Evolutionary conservation across 176 grass and related monocot genomes (phyloP).

Genomic region (Luzula sylvatica): DNA sequence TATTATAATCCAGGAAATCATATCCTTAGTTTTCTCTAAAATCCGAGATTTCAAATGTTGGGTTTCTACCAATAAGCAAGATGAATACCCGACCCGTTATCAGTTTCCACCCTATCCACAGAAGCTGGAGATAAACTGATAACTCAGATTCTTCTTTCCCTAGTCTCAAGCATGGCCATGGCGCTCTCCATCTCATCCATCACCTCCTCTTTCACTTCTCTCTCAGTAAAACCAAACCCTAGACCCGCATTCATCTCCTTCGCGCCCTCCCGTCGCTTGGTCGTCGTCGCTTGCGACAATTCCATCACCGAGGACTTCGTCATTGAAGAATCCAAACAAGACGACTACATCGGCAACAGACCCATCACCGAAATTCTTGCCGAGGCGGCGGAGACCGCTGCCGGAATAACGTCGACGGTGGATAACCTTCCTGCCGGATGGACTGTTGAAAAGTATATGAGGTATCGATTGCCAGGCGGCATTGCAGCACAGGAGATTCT

Average conservation of each 20-base stretch:
- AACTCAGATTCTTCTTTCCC: background rate
- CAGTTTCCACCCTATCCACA: background rate
- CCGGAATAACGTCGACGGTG: constrained; percentile 13
- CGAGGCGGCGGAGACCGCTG: constrained; percentile 29
- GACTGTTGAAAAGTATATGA: constrained; percentile 68
- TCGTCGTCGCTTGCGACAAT: constrained; percentile 4
- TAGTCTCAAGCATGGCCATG: constrained; percentile 44
- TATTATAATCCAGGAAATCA: background rate
- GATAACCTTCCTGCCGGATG: background rate
- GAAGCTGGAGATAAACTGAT: constrained; percentile 6
- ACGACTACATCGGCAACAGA: too few species aligned
- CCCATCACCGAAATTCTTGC: constrained; percentile 20
- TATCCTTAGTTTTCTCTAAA: too few species aligned
- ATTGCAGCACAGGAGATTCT: constrained; percentile 88
- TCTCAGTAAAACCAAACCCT: constrained; percentile 37
- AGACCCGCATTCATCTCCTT: background rate
- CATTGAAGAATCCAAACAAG: too few species aligned
- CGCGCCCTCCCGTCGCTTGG: constrained; percentile 16
- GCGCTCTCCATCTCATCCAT: constrained; percentile 68
- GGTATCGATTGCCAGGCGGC: constrained; percentile 63
- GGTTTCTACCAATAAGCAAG: too few species aligned
- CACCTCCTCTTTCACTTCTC: constrained; percentile 46
- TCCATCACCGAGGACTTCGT: constrained; percentile 12
- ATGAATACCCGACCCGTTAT: too few species aligned
- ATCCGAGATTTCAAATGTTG: too few species aligned